Base-by-base conservation (phyloP, 2,329 filamentous ascomycete species). In the Annulohypoxylon truncatum region DNA sequence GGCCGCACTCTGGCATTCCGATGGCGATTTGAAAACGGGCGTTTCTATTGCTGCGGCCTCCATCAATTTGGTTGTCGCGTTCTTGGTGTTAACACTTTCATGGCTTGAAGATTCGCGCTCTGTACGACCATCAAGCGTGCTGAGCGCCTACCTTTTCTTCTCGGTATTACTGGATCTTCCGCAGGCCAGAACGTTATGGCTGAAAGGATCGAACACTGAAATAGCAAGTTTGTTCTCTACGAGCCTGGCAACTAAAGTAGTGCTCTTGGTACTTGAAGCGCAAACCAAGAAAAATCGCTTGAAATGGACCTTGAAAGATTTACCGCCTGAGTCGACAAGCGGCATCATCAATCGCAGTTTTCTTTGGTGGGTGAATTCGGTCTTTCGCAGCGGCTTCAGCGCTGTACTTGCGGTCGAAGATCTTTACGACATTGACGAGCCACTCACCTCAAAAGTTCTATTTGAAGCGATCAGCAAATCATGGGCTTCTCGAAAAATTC, bases 71-170 rank as follows among this genome's bases (percentile, higher is more conserved):
- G 18, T 56, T 26, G 53, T 33, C 20, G 53, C 53, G 12, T 10
- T 56, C 5, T 26, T 46, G 6, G 28, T 47, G 7, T 22, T 54
- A 10, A 8, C 20, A 3, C 24, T 54, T 18, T 56, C 40, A 15
- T 56, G 40, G 40, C 15, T 47, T 33, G 53, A 56, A 46, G 53
- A 56, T 48, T 6, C 15, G 22, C 12, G 53, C 12, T 33, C 53
- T 2, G 20, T 57, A 15, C 42, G 53, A 15, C 53, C 42, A n/a
- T 57, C 53, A 26, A 47, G 28, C 13, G 15, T 57, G 40, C 20
- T 57, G 3, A 15, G 15, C 12, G 8, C 22, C 18, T 57, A 47
- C n/a, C 28, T 38, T 26, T 12, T 26, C 13, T 24, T 47, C 7
- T 47, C 42, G n/a, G 12, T 7, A 26, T 26, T 48, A 6, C 24